These are phyloP conservation scores for Argentina anserina DNA, from an alignment of 306 rosid genomes.

Conservation along the genomic window DNA sequence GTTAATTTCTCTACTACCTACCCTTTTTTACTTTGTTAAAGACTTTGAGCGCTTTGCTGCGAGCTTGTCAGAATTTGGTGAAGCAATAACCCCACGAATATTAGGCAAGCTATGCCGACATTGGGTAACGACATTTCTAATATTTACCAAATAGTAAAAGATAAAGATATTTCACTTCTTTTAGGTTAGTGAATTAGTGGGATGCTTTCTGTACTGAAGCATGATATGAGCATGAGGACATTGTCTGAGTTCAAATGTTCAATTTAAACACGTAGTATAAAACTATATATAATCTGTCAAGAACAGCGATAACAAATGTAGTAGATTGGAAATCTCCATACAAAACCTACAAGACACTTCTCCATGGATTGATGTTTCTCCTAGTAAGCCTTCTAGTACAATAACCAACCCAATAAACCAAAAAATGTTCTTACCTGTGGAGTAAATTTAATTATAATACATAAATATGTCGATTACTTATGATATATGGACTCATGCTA, in stretches of 20 bases:
- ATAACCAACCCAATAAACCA: constrained; percentile 2
- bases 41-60: not conserved
- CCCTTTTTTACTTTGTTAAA: not conserved
- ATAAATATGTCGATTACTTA: not conserved
- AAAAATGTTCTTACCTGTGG: constrained; percentile 5
- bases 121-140: too few relatives aligned
- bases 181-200: too few relatives aligned
- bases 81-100: not conserved
- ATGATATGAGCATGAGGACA: not conserved
- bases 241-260: not conserved
- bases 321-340: not conserved
- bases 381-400: not conserved
- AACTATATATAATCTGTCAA: not conserved
- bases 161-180: too few relatives aligned
- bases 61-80: not conserved
- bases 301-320: not conserved
- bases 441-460: constrained; percentile 10
- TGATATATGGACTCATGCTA: constrained; percentile 13
- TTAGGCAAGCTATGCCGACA: not conserved
- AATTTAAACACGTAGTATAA: not conserved
- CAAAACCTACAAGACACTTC: not conserved
- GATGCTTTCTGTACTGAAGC: too few relatives aligned
- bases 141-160: too few relatives aligned
- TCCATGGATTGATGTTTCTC: not conserved
- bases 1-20: not conserved